phyloP scores from a whole-genome alignment of 352 stramenopile genomes.

The Phytopythium cucurbitacearum region DNA sequence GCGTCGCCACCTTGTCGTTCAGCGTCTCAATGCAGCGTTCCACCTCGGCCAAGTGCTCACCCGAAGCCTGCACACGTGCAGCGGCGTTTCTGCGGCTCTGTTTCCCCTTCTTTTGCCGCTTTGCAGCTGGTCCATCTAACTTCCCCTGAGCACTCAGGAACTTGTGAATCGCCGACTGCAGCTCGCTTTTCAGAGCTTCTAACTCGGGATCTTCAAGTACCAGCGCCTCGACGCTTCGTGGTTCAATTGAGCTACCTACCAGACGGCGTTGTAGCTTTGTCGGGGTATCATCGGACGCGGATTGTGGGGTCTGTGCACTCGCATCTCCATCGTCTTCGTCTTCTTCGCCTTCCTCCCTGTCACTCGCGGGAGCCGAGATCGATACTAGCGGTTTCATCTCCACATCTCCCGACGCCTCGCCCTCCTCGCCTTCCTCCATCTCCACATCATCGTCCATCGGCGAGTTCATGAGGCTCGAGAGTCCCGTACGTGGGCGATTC shows the following conservation, averaged over 20 bases:
- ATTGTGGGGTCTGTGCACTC: conserved; percentile 3
- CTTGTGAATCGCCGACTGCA: conserved; percentile 32
- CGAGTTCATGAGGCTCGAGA: conserved; percentile 69
- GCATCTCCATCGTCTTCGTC: conserved; percentile 9
- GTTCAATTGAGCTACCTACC: not conserved
- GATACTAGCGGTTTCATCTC: conserved; percentile 1
- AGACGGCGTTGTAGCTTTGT: conserved; percentile 3
- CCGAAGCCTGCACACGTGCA: not conserved
- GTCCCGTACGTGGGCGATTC: conserved; percentile 12
- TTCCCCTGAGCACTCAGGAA: conserved; percentile 19
- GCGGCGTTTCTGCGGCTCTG: conserved; percentile 20
- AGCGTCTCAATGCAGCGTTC: conserved; percentile 30
- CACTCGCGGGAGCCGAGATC: not conserved
- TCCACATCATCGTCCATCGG: conserved; percentile 31
- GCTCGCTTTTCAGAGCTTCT: conserved; percentile 31
- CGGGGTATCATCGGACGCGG: conserved; percentile 7
- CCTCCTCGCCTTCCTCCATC: conserved; percentile 7
- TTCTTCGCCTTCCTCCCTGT: conserved; percentile 12
- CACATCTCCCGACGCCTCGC: not conserved
- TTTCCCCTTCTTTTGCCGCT: conserved; percentile 70
- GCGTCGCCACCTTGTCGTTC: conserved; percentile 28
- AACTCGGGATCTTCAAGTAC: conserved; percentile 34
- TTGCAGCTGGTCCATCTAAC: conserved; percentile 24
- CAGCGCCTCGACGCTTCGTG: conserved; percentile 16
- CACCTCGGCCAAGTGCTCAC: conserved; percentile 19